These are phyloP conservation scores for Kwoniella dejecticola DNA, from an alignment of 768 basidiomycete species.

Conservation along the genomic window DNA sequence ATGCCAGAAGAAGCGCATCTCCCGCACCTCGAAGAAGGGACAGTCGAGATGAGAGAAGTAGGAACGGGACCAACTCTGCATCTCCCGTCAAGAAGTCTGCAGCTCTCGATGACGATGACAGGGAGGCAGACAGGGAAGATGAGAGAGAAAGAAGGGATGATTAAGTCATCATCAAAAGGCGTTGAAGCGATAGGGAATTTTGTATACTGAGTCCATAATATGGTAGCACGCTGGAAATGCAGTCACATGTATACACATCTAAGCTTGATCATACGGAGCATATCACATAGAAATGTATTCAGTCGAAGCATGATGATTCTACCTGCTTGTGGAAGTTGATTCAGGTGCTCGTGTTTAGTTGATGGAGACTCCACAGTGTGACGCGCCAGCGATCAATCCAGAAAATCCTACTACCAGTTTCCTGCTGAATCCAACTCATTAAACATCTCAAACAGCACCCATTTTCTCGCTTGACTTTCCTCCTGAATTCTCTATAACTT, in stretches of 20 bases:
- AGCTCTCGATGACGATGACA: neutral
- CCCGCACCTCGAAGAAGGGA: constrained; percentile 14
- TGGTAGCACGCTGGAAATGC: neutral
- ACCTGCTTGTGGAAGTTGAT: too few species aligned
- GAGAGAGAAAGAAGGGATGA: constrained; percentile 57
- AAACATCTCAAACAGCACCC: neutral
- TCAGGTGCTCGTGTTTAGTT: too few species aligned
- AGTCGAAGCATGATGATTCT: too few species aligned
- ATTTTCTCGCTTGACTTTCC: too few species aligned
- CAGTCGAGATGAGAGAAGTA: constrained; percentile 18
- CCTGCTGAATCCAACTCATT: neutral
- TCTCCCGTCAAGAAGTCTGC: neutral
- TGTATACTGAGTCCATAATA: neutral
- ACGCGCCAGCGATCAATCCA: constrained; percentile 8
- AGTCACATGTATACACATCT: neutral
- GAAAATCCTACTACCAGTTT: neutral
- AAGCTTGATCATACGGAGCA: too few species aligned
- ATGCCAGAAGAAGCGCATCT: constrained; percentile 19
- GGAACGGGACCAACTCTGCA: constrained; percentile 8
- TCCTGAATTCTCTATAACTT: neutral
- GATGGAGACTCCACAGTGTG: constrained; percentile 9
- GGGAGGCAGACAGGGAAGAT: constrained; percentile 36
- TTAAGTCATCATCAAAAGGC: constrained; percentile 18
- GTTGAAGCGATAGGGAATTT: neutral
- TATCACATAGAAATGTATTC: too few species aligned